These are phyloP conservation scores for Tulasnella sp. DNA, from an alignment of 768 basidiomycete genomes.

Conservation along the genomic window DNA sequence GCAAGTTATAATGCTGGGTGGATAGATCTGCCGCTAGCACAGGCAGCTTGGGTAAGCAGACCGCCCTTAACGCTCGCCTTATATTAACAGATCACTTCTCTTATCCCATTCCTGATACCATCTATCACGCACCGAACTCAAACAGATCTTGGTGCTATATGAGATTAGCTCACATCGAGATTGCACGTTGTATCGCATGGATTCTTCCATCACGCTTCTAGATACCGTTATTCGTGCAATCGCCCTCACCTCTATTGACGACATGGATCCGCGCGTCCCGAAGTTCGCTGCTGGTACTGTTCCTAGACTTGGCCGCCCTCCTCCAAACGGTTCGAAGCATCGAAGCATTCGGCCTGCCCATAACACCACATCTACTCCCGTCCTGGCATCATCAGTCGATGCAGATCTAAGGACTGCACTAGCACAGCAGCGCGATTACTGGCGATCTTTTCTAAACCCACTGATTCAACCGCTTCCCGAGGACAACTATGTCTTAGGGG, in stretches of 20 bases:
- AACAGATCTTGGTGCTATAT: slow-evolving; percentile 13
- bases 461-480: no score
- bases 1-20: slow-evolving; percentile 15
- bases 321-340: not conserved
- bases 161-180: slow-evolving; percentile 15
- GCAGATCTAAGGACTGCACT: not conserved
- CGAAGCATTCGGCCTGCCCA: not conserved
- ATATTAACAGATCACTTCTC: no score
- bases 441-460: not conserved
- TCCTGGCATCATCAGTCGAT: not conserved
- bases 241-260: slow-evolving; percentile 14
- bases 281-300: slow-evolving; percentile 3
- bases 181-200: not conserved
- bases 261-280: slow-evolving; percentile 3
- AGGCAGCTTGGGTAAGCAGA: slow-evolving; percentile 14
- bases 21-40: slow-evolving; percentile 11
- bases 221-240: slow-evolving; percentile 12
- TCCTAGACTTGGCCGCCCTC: not conserved
- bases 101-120: no score
- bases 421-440: not conserved
- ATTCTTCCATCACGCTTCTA: not conserved
- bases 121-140: no score
- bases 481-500: not conserved
- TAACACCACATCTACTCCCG: not conserved
- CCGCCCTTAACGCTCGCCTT: no score